A percentile compares a stretch with the other conserved stretches of the same genome.
These are phyloP conservation scores for Mrakia gelida DNA, from an alignment of 768 basidiomycete genomes.

Conservation along the genomic window DNA sequence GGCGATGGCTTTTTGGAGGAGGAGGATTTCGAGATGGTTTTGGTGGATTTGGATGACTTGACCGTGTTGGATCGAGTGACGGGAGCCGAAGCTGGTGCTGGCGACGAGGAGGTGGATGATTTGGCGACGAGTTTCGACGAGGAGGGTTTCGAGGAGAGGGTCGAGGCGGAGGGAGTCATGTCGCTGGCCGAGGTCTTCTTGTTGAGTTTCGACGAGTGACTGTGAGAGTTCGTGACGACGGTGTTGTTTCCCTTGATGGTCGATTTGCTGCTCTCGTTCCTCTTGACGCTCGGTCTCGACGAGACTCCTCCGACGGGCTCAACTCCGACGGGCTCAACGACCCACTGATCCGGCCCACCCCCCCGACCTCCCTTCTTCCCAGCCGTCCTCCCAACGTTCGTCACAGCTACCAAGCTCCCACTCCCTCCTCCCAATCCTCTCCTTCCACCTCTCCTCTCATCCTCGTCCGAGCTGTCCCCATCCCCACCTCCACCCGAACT, in stretches of 20 bases:
- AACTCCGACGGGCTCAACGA: constrained; percentile 21
- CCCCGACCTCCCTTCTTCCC: constrained; percentile 9
- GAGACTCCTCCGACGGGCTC: constrained; percentile 21
- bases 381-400: constrained; percentile 27
- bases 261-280: constrained; percentile 24
- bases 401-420: constrained; percentile 28
- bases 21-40: neutral
- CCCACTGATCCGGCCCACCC: constrained; percentile 17
- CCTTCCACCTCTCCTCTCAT: neutral
- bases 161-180: no score
- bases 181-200: neutral
- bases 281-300: constrained; percentile 28
- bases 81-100: neutral
- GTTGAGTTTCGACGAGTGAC: no score
- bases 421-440: neutral
- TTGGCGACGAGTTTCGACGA: neutral
- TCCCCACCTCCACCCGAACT: neutral
- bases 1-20: constrained; percentile 1
- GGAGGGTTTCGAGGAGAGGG: neutral
- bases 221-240: neutral
- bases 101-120: neutral
- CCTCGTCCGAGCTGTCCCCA: constrained; percentile 21
- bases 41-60: constrained; percentile 18
- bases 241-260: constrained; percentile 24
- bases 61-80: neutral